Evolutionary conservation across 176 grass and related monocot genomes (phyloP), one percentile per base, ranked within the genome.

Genomic region (Pontederia crassipes): DNA sequence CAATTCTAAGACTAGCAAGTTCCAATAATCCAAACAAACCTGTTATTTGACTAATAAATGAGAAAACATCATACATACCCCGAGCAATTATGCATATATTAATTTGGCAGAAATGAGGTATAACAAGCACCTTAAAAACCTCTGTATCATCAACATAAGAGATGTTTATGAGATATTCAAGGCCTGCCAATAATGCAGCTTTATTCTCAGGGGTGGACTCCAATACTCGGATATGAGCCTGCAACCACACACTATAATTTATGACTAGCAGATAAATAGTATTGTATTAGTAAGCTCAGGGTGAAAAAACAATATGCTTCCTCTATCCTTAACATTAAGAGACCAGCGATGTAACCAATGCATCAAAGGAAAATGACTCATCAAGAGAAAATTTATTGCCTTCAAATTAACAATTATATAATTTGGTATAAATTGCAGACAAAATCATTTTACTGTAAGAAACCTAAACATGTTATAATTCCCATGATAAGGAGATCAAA

Each of bases 11-110:
- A 99, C 88, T 75, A 93, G 71, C 51, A 93, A 68, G 75, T 99
- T 99, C 94, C 88, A 99, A 74, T 99, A 99, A 76, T 99, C 94
- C 82, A 99, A 82, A 66, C 85, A 99, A 57, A 99, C 94, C 88
- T 98, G 66, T 32, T 12, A 69, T 24, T 14, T 20, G 59, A 58
- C 45, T 60, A 72, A 80, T 46, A 53, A 49, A 52, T 49, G 24
- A 53, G 17, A 51, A 16, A 55, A 46, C 17, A 72, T 28, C 9
- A 28, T 68, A 61, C 68, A 10, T 53, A 10, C 49, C 10, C 10
- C 8, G 58, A 35, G 49, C 59, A 74, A 74, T 55, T 17, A 59
- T 27, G 51, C 12, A 28, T 8, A 49, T 52, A 12, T 12, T 11
- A 8, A 61, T 35, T n/a, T 8, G 15, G n/a, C 32, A 14, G 10